Evolutionary conservation across 306 rosid genomes (phyloP).

Genomic region (Ormosia semicastrata): DNA sequence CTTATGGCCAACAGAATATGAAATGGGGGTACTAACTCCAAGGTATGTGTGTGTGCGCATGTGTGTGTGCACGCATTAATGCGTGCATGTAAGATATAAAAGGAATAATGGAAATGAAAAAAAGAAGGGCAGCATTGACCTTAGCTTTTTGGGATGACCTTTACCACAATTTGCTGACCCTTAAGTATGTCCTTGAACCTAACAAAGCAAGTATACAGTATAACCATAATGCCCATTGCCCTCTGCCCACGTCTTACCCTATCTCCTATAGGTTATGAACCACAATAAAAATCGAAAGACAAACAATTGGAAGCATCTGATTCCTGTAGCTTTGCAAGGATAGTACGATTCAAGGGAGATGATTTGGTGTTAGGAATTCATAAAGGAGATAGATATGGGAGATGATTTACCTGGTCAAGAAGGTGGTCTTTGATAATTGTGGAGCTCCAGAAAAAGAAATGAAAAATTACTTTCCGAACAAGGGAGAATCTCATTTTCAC

Average conservation of each 20-base stretch:
- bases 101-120: background rate
- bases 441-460: background rate
- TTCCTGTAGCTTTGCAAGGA: background rate
- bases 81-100: background rate
- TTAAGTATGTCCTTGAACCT: background rate
- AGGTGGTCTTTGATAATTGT: background rate
- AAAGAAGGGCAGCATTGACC: slow-evolving; percentile 31
- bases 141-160: slow-evolving; percentile 60
- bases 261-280: slow-evolving; percentile 35
- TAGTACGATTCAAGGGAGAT: background rate
- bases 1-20: background rate
- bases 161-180: slow-evolving; percentile 62
- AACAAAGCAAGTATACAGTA: background rate
- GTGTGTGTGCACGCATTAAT: background rate
- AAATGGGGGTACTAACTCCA: background rate
- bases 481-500: background rate
- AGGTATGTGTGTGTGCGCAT: background rate
- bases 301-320: background rate
- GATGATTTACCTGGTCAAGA: slow-evolving; percentile 29
- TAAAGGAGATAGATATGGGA: background rate
- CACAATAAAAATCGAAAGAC: background rate
- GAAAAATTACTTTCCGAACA: background rate
- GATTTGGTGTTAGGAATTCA: background rate
- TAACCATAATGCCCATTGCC: background rate
- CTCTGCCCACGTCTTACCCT: slow-evolving; percentile 57